phyloP scores from a whole-genome alignment of 257 asterid species.

The Salvia rosmarinus region DNA sequence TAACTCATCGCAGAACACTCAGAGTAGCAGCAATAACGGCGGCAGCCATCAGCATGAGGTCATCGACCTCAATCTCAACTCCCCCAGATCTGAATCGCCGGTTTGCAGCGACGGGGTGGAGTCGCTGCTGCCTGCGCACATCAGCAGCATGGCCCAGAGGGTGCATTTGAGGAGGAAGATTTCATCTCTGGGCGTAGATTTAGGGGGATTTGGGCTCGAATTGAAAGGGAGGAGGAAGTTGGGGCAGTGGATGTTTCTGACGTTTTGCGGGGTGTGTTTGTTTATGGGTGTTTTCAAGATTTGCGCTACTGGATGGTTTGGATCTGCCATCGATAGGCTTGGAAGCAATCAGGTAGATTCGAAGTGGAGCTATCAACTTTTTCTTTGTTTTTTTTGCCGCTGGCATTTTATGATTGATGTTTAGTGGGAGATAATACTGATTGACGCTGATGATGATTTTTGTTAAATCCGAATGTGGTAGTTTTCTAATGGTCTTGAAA shows the following conservation, averaged over 20 bases:
- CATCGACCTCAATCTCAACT: slow-evolving; percentile 74
- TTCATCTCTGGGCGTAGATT: slow-evolving; percentile 66
- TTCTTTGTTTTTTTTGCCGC: slow-evolving; percentile 9
- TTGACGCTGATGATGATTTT: slow-evolving; percentile 15
- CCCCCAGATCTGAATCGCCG: slow-evolving; percentile 88
- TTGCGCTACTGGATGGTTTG: slow-evolving; percentile 94
- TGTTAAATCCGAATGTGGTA: background rate
- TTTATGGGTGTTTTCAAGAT: slow-evolving; percentile 82
- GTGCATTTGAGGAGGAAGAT: slow-evolving; percentile 74
- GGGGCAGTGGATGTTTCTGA: slow-evolving; percentile 83
- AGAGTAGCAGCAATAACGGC: slow-evolving; percentile 33
- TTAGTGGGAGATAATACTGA: background rate
- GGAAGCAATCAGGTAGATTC: slow-evolving; percentile 63
- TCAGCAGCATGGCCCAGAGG: slow-evolving; percentile 67
- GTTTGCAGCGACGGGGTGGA: slow-evolving; percentile 57
- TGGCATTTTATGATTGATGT: slow-evolving; percentile 1
- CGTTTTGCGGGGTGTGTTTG: slow-evolving; percentile 80
- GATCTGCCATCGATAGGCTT: slow-evolving; percentile 80
- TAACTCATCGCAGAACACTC: slow-evolving; percentile 45
- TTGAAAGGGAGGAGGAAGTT: slow-evolving; percentile 66
- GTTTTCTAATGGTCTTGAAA: slow-evolving; percentile 22
- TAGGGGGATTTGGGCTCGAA: slow-evolving; percentile 73
- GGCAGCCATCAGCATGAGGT: slow-evolving; percentile 55
- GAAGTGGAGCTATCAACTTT: background rate
- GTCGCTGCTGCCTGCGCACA: slow-evolving; percentile 54